Evolutionary conservation across 345 rosid species (phyloP), one percentile per base, ranked within the genome.

Genomic region (Hypericum androsaemum): DNA sequence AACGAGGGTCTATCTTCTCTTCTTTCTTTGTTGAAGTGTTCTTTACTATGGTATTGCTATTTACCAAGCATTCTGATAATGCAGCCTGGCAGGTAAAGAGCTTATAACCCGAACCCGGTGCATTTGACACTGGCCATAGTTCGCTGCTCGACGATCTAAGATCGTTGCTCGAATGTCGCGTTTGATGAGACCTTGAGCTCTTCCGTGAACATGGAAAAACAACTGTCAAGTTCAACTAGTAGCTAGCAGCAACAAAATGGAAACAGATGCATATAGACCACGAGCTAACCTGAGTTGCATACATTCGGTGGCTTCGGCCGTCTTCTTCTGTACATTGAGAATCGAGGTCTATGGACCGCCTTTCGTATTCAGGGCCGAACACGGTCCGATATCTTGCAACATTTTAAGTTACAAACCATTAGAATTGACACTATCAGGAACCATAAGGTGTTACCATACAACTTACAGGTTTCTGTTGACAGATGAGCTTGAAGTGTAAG

Each of bases 401-500:
- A 47, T 15, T 3, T n/a, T 8, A 47, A 39, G 32, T 28, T 58
- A 54, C 43, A 53, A 52, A 47, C 16, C 10, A n/a, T 46, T 17
- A 46, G 8, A 13, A 3, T 64, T 22, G 16, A 46, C 50, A 41
- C 35, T 38, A 42, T 40, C 14, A 39, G 13, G 15, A 40, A 2
- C 37, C 13, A 37, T 43, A 17, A n/a, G 32, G 32, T 22, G 32
- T 22, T 22, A 22, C 32, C 32, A 22, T 22, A 22, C 4, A 22
- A 22, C 83, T 77, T 62, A 82, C 89, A 80, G 53, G 44, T 68
- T 62, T 44, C 44, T 64, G 65, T 63, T 72, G 43, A 61, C 40
- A 14, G 80, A 60, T 46, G 75, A 70, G 11, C 35, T 47, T 0
- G 82, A 70, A 41, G 63, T 35, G 43, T 17, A 55, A 8, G 86